Evolutionary conservation across 257 asterid species (phyloP).

Genomic region (Salvia splendens): DNA sequence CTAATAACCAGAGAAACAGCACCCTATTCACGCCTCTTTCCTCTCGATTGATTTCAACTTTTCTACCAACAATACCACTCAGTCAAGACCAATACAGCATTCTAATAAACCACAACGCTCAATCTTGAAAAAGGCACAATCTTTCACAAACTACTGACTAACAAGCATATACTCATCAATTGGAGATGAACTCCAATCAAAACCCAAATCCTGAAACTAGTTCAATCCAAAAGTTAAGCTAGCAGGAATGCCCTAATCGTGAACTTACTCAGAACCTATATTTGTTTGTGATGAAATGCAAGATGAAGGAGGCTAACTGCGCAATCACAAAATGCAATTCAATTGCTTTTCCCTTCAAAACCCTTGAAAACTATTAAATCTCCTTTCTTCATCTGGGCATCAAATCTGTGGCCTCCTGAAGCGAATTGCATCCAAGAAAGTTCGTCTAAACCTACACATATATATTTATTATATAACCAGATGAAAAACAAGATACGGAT

Average conservation of each 20-base stretch:
- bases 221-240: constrained; percentile 12
- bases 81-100: constrained; percentile 14
- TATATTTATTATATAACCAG: not conserved
- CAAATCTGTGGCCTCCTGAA: constrained; percentile 36
- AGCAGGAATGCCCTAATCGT: constrained; percentile 27
- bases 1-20: constrained; percentile 20
- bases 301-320: constrained; percentile 17
- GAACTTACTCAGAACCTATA: constrained; percentile 31
- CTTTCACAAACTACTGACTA: constrained; percentile 14
- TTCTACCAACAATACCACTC: not conserved
- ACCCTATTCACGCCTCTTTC: constrained; percentile 17
- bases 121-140: constrained; percentile 8
- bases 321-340: constrained; percentile 44
- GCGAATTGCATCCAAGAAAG: constrained; percentile 42
- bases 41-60: constrained; percentile 25
- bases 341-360: constrained; percentile 33
- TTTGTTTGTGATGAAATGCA: constrained; percentile 11
- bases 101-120: not conserved
- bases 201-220: constrained; percentile 28
- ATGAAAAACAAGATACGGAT: constrained; percentile 21
- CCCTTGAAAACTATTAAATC: constrained; percentile 36
- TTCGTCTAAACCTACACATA: not conserved
- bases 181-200: constrained; percentile 20
- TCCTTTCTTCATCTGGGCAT: constrained; percentile 24
- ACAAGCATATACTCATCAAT: not conserved